phyloP scores from a whole-genome alignment of 2,329 filamentous ascomycete species.

The Phaeosphaeriaceae sp. region DNA sequence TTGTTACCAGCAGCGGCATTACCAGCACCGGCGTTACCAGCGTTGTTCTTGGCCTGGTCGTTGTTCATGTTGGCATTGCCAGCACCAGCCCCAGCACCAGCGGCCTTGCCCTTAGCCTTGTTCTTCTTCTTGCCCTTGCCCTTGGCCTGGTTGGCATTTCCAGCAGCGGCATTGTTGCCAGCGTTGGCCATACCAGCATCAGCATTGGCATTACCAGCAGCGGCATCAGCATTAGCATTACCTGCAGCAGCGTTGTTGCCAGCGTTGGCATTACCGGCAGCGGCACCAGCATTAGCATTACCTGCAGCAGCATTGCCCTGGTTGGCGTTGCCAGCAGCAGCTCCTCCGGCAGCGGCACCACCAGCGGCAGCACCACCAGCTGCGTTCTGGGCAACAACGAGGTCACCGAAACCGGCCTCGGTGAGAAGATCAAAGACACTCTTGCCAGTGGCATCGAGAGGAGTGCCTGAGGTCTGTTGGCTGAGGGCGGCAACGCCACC shows the following conservation, averaged over 20 bases:
- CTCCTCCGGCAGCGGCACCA: conserved; percentile 27
- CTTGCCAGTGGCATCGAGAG: conserved; percentile 66
- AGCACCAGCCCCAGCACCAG: neutral
- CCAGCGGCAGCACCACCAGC: conserved; percentile 45
- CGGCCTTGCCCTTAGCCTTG: conserved; percentile 4
- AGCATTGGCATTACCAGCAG: conserved; percentile 14
- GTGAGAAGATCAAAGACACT: conserved; percentile 70
- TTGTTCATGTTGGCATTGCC: conserved; percentile 12
- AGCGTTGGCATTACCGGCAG: conserved; percentile 25
- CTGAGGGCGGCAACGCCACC: conserved; percentile 68
- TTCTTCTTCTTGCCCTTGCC: conserved; percentile 5
- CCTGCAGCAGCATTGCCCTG: conserved; percentile 1
- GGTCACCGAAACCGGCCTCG: conserved; percentile 68
- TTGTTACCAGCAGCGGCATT: conserved; percentile 8
- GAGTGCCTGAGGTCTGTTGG: conserved; percentile 56
- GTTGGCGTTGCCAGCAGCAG: conserved; percentile 13
- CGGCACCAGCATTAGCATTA: conserved; percentile 8
- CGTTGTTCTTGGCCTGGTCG: conserved; percentile 5
- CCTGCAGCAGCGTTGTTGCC: conserved; percentile 12
- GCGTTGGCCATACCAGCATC: conserved; percentile 1
- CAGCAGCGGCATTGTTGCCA: conserved; percentile 4
- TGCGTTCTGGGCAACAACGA: conserved; percentile 55
- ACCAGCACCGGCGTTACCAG: conserved; percentile 4
- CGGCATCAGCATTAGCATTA: conserved; percentile 14
- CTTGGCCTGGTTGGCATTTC: neutral